Conservation (phyloP, 345 rosid species). For the Populus euphratica region DNA sequence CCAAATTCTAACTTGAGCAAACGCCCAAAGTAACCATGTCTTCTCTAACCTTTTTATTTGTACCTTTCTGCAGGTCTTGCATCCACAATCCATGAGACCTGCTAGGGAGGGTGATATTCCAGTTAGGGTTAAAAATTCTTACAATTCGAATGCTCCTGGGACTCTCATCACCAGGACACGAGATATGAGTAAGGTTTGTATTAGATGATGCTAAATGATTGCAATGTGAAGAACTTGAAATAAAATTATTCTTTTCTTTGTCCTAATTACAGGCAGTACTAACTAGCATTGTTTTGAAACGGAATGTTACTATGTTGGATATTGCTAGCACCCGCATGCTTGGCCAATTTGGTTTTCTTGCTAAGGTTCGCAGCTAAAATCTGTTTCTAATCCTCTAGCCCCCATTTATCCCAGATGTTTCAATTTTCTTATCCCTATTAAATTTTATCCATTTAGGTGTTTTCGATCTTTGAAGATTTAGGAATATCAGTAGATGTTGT, state of each 20-base stretch:
- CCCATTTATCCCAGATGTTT: constrained; percentile 1
- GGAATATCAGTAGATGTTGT: constrained; percentile 98
- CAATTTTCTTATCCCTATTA: neutral
- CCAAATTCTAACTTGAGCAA: neutral
- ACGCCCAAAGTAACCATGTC: neutral
- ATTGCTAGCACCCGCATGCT: constrained; percentile 98
- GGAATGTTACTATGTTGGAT: constrained; percentile 97
- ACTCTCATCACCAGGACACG: constrained; percentile 82
- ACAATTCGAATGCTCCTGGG: constrained; percentile 93
- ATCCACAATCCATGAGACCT: constrained; percentile 99
- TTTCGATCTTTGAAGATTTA: constrained; percentile 90
- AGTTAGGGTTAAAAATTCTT: constrained; percentile 97
- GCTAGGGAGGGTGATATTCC: constrained; percentile 97
- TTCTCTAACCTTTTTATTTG: constrained; percentile 4
- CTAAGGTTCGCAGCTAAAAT: constrained; percentile 53
- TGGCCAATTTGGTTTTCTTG: constrained; percentile 96
- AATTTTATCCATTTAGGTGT: constrained; percentile 49
- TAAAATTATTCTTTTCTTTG: constrained; percentile 11
- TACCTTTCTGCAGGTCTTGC: constrained; percentile 63
- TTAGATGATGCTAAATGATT: constrained; percentile 13
- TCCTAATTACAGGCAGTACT: constrained; percentile 67
- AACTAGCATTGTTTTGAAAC: constrained; percentile 95
- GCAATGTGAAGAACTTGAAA: neutral
- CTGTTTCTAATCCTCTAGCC: constrained; percentile 7
- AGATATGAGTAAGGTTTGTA: constrained; percentile 88